phyloP scores from a whole-genome alignment of 352 stramenopile species.

The Globisporangium cylindrosporum region DNA sequence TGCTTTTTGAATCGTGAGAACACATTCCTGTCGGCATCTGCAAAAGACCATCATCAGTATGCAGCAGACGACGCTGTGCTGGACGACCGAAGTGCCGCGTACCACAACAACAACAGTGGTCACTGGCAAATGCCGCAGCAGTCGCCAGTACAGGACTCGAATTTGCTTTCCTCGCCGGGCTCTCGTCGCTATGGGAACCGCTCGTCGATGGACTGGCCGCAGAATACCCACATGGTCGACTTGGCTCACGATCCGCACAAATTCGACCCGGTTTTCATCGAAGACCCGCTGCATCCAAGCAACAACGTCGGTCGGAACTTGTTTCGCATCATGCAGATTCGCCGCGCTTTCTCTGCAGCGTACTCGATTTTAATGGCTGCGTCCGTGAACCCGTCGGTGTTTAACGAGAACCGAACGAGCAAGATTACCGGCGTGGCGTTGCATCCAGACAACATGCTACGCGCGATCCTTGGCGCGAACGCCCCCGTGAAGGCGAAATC shows the following conservation, averaged over 20 bases:
- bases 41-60: conserved; percentile 45
- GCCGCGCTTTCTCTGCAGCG: conserved; percentile 69
- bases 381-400: conserved; percentile 49
- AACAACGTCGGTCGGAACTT: conserved; percentile 97
- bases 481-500: conserved; percentile 55
- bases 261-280: conserved; percentile 94
- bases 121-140: conserved; percentile 64
- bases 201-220: conserved; percentile 58
- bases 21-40: conserved; percentile 19
- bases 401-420: conserved; percentile 52
- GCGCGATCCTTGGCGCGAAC: conserved; percentile 56
- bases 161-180: conserved; percentile 56
- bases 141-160: conserved; percentile 43
- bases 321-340: conserved; percentile 93
- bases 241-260: conserved; percentile 85
- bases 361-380: conserved; percentile 66
- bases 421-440: conserved; percentile 63
- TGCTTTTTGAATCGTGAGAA: conserved; percentile 83
- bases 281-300: conserved; percentile 90
- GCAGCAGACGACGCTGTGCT: conserved; percentile 43
- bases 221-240: conserved; percentile 38
- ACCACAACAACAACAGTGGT: conserved; percentile 36
- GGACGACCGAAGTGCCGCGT: conserved; percentile 40
- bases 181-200: conserved; percentile 68
- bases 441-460: conserved; percentile 79